Evolutionary conservation across 1,284 basidiomycete genomes (phyloP), one percentile per base, ranked within the genome.

Genomic region (Cryptococcus sp.): DNA sequence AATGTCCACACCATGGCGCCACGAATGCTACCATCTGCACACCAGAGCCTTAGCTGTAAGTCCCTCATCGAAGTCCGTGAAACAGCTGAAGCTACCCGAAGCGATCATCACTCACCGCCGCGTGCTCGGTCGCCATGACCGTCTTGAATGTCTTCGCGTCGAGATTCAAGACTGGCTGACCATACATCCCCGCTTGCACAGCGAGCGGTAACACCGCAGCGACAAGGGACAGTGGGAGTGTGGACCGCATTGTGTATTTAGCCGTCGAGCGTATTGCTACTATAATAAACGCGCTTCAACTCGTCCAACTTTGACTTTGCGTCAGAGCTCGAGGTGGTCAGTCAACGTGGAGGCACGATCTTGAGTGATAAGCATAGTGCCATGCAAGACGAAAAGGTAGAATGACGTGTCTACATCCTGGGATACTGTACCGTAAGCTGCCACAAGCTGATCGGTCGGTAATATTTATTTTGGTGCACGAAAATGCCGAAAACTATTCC

Each of bases 1-100:
- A 97, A 75, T 96, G 91, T 84, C 76, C 75, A 55, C 76, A 77
- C 90, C 91, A 93, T 7, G 90, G 89, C 25, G 91, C 91, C 8
- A 93, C 88, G 69, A 93, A 93, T 1, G 91, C 91, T n/a, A 93
- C 86, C 67, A 92, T 72, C 74, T 76, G 58, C 74, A 20, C 43
- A 3, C 43, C 23, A 41, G 23, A 3, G 20, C 11, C 23, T 43
- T 43, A 54, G 34, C 52, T 47, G 25, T 43, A 29, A n/a, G n/a
- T n/a, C 10, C 10, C 26, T 29, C 5, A 29, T 10, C 26, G 26
- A 29, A 10, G 10, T 5, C 40, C 40, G 13, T 5, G 13, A 20
- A 4, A 17, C 40, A 20, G 40, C 17, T 43, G 20, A 23, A 43
- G 16, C 39, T 20, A 19, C 17, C 34, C 17, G 1, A 41, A 25